Base-by-base conservation (phyloP, 306 rosid species). In the Vigna trinervia region DNA sequence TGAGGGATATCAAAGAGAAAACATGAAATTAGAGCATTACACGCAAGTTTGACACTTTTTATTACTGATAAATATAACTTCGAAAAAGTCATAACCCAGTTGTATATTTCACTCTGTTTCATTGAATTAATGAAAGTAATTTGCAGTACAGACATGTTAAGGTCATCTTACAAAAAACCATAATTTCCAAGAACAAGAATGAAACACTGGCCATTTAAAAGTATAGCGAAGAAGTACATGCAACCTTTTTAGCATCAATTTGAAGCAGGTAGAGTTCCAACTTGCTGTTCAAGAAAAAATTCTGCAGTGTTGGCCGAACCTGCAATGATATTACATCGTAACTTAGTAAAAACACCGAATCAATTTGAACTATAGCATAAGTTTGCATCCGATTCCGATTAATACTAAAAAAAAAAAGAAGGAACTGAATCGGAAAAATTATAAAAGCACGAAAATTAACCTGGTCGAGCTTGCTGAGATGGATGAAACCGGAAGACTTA, bases 401-500 rank as follows among this genome's bases (percentile, higher is more conserved):
- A 13, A 5, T 10, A 60, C 41, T 0, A 36, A 36, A 5, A 36
- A 36, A 2, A 0, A 2, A 2, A 26, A 13, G 0, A 59, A 17
- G 41, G 0, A 26, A 5, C 13, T 1, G 12, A 62, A 20, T 50
- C 11, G 3, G 4, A 19, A 78, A 30, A 19, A 7, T 12, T 8
- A 50, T 10, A 51, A 53, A 82, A 52, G 6, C 7, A 26, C 22
- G n/a, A 47, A 41, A 54, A 80, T 60, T 2, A 36, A 93, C 97
- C 93, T 94, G 98, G 39, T 81, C 69, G 77, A 89, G 96, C 52
- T 78, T 75, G 89, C 97, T 92, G 57, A 94, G 96, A 84, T 94
- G 98, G 78, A 94, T 86, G 88, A 92, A 94, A 34, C 82, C 84
- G 38, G 93, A 86, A 62, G 85, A 74, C 69, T 82, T 90, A 74